phyloP scores from a whole-genome alignment of 2,329 filamentous ascomycete species.

The Aspergillus thermomutatus region DNA sequence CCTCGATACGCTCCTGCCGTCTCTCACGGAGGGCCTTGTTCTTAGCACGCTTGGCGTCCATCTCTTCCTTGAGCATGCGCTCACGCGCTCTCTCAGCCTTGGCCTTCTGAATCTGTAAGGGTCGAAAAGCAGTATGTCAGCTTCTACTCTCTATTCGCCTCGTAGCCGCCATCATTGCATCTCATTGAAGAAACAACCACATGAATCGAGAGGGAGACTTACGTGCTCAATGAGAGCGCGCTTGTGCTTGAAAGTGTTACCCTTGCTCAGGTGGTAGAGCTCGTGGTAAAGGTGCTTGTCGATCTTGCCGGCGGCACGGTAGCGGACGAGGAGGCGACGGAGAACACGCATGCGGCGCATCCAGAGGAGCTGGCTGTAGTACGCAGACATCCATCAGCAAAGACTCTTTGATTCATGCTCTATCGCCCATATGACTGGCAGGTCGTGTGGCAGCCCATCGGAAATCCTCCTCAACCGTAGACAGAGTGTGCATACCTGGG shows the following conservation, averaged over 20 bases:
- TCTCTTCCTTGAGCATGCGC: conserved; percentile 95
- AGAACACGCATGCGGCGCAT: conserved; percentile 99
- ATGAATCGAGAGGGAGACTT: conserved; percentile 46
- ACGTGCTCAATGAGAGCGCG: conserved; percentile 99
- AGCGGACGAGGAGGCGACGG: conserved; percentile 98
- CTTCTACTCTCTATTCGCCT: background rate
- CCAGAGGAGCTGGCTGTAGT: conserved; percentile 87
- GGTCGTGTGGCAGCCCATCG: background rate
- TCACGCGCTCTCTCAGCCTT: conserved; percentile 99
- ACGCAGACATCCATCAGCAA: conserved; percentile 18
- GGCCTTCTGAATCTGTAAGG: conserved; percentile 90
- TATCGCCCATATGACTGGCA: background rate
- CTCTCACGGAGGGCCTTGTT: conserved; percentile 99
- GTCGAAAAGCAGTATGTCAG: conserved; percentile 21
- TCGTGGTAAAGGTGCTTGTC: conserved; percentile 99
- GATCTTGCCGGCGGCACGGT: conserved; percentile 99
- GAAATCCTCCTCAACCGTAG: background rate
- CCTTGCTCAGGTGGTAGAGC: conserved; percentile 99
- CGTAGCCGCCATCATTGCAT: conserved; percentile 12
- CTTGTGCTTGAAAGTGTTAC: conserved; percentile 99
- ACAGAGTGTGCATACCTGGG: conserved; percentile 66
- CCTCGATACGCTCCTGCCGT: conserved; percentile 84
- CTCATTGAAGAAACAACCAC: background rate
- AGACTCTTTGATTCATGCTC: background rate
- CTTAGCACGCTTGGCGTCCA: conserved; percentile 99